These are phyloP conservation scores for Aspergillus bombycis DNA, from an alignment of 2,329 filamentous ascomycete species.

Conservation along the genomic window DNA sequence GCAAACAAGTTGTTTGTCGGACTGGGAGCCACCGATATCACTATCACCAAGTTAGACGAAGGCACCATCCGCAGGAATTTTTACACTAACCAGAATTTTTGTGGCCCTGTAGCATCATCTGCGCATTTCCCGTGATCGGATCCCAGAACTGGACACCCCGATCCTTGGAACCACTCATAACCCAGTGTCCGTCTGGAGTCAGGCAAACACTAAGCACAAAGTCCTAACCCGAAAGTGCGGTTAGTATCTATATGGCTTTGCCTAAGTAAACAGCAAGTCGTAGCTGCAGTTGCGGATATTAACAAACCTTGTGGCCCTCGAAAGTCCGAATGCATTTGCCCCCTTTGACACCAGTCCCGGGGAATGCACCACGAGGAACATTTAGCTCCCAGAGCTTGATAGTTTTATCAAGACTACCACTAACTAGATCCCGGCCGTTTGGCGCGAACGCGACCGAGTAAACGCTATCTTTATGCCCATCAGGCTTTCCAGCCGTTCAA, in stretches of 20 bases:
- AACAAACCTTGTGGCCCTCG: conserved; percentile 84
- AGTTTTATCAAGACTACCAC: conserved; percentile 93
- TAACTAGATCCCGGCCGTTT: conserved; percentile 88
- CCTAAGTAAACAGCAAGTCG: not conserved
- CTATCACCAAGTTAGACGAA: conserved; percentile 46
- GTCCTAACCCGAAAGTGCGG: conserved; percentile 60
- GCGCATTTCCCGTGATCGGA: conserved; percentile 85
- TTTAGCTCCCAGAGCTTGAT: conserved; percentile 99
- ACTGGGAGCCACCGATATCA: conserved; percentile 95
- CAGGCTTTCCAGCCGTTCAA: conserved; percentile 89
- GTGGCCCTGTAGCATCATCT: conserved; percentile 98
- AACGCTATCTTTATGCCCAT: conserved; percentile 95
- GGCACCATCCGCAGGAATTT: not conserved
- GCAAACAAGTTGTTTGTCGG: conserved; percentile 87
- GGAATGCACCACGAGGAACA: conserved; percentile 67
- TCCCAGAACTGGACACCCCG: conserved; percentile 99
- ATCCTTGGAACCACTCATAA: conserved; percentile 96
- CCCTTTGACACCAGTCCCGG: conserved; percentile 71
- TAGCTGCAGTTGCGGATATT: conserved; percentile 1
- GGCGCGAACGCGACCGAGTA: conserved; percentile 97
- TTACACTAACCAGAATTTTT: conserved; percentile 78
- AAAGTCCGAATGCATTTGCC: conserved; percentile 97
- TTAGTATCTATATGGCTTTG: not conserved
- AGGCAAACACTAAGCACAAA: conserved; percentile 95
- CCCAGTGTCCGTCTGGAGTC: conserved; percentile 92